Conservation (phyloP, 768 basidiomycete species). For the Suillus hirtellus region DNA sequence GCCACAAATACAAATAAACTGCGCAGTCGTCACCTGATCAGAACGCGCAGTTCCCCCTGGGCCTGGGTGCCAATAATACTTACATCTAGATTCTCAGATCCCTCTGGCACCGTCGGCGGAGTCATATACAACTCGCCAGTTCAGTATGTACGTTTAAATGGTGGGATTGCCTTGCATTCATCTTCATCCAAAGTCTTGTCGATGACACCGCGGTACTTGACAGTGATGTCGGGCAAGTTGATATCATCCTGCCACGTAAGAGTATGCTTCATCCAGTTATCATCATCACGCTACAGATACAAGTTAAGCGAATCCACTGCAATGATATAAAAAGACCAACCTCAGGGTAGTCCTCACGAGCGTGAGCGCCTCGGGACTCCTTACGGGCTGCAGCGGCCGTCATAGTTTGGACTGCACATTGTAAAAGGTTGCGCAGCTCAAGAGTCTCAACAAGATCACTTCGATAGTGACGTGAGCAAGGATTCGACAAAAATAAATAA, state of each 20-base stretch:
- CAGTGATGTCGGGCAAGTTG: constrained; percentile 76
- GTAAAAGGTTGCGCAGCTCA: constrained; percentile 93
- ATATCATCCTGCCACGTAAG: constrained; percentile 87
- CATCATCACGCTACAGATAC: constrained; percentile 76
- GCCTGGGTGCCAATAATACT: too few relatives aligned
- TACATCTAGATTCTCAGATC: constrained; percentile 32
- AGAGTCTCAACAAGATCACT: constrained; percentile 97
- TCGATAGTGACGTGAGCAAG: constrained; percentile 15
- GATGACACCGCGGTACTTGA: constrained; percentile 89
- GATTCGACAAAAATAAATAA: constrained; percentile 7
- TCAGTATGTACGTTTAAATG: constrained; percentile 95
- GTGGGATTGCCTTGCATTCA: constrained; percentile 96
- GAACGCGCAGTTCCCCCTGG: not conserved
- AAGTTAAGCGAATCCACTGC: constrained; percentile 9
- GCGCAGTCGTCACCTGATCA: not conserved
- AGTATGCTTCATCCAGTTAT: constrained; percentile 93
- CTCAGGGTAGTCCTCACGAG: constrained; percentile 95
- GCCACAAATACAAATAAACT: constrained; percentile 28
- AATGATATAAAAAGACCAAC: constrained; percentile 40
- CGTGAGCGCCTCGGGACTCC: constrained; percentile 98
- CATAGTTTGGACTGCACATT: constrained; percentile 95
- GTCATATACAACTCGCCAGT: constrained; percentile 70
- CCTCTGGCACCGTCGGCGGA: constrained; percentile 58
- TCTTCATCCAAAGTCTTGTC: constrained; percentile 86
- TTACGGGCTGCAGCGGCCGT: constrained; percentile 90